These are phyloP conservation scores for Mesostigma viride DNA, from an alignment of 139 green algal genomes.

Conservation along the genomic window DNA sequence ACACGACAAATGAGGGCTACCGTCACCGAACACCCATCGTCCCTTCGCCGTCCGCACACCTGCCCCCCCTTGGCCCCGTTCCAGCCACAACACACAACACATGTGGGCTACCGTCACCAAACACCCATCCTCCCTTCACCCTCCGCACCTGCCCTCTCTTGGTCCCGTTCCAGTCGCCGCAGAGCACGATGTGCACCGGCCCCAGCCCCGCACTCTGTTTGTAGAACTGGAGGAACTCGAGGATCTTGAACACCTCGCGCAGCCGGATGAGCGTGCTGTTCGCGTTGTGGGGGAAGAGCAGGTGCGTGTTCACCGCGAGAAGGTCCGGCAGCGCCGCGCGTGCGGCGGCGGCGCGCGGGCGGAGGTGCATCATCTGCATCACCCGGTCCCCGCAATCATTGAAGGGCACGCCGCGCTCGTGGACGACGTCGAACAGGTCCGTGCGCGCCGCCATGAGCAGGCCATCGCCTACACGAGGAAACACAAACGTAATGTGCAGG, in stretches of 20 bases:
- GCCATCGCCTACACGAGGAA: too few species aligned
- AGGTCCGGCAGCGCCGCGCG: slow-evolving; percentile 4
- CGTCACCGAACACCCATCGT: too few species aligned
- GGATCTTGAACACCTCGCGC: slow-evolving; percentile 32
- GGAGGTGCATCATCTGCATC: slow-evolving; percentile 18
- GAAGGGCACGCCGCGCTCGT: slow-evolving; percentile 21
- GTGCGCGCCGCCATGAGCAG: slow-evolving; percentile 16
- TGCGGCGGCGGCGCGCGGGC: neutral
- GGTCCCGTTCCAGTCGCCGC: too few species aligned
- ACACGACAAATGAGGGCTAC: too few species aligned
- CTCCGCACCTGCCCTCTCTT: too few species aligned
- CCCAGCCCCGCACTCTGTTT: neutral
- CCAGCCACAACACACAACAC: too few species aligned
- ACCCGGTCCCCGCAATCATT: slow-evolving; percentile 35
- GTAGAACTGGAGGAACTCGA: slow-evolving; percentile 28
- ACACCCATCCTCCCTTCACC: too few species aligned
- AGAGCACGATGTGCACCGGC: slow-evolving; percentile 21
- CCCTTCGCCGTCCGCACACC: too few species aligned
- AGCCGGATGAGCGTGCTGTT: slow-evolving; percentile 34
- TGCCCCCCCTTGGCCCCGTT: too few species aligned
- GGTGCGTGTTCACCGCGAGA: slow-evolving; percentile 32
- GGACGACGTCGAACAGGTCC: slow-evolving; percentile 13
- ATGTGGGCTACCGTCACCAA: too few species aligned
- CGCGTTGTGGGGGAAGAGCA: slow-evolving; percentile 37
- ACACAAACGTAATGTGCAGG: too few species aligned